phyloP scores from a whole-genome alignment of 2,329 filamentous ascomycete genomes.

The Pseudogymnoascus sp. region DNA sequence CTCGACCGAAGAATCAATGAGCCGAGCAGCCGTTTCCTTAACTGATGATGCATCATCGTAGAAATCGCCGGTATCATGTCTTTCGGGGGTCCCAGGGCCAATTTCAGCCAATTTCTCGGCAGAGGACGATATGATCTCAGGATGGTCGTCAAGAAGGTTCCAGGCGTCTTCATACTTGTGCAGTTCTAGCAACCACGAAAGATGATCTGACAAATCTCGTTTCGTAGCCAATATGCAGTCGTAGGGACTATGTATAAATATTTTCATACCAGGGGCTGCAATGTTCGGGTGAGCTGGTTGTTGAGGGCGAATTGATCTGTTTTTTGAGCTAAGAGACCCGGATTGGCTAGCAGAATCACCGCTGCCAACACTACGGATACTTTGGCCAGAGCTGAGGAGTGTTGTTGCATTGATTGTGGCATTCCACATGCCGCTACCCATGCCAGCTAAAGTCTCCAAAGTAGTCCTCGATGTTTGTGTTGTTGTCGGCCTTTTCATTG shows the following conservation, averaged over 20 bases:
- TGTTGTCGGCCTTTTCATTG: slow-evolving; percentile 57
- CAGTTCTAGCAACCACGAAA: slow-evolving; percentile 76
- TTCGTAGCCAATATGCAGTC: slow-evolving; percentile 92
- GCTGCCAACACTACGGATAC: slow-evolving; percentile 54
- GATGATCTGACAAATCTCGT: slow-evolving; percentile 75
- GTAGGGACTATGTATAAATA: slow-evolving; percentile 94
- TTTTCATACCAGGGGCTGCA: slow-evolving; percentile 54
- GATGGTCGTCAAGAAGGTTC: slow-evolving; percentile 81
- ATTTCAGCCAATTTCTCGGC: slow-evolving; percentile 34
- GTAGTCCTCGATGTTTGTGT: slow-evolving; percentile 58
- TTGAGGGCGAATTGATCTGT: slow-evolving; percentile 23
- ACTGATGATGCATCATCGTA: slow-evolving; percentile 64
- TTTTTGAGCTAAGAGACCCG: slow-evolving; percentile 37
- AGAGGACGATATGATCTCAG: slow-evolving; percentile 52
- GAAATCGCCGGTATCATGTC: slow-evolving; percentile 43
- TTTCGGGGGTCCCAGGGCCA: slow-evolving; percentile 34
- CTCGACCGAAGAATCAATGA: slow-evolving; percentile 58
- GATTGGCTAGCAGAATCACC: slow-evolving; percentile 42
- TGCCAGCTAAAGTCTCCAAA: slow-evolving; percentile 64
- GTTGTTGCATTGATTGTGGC: slow-evolving; percentile 79
- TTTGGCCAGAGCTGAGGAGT: slow-evolving; percentile 80
- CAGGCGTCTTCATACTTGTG: slow-evolving; percentile 78
- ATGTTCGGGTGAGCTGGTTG: slow-evolving; percentile 23
- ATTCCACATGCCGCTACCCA: slow-evolving; percentile 77
- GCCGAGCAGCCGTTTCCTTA: slow-evolving; percentile 49